These are phyloP conservation scores for Panellus pusillus DNA, from an alignment of 768 basidiomycete species.

Conservation along the genomic window DNA sequence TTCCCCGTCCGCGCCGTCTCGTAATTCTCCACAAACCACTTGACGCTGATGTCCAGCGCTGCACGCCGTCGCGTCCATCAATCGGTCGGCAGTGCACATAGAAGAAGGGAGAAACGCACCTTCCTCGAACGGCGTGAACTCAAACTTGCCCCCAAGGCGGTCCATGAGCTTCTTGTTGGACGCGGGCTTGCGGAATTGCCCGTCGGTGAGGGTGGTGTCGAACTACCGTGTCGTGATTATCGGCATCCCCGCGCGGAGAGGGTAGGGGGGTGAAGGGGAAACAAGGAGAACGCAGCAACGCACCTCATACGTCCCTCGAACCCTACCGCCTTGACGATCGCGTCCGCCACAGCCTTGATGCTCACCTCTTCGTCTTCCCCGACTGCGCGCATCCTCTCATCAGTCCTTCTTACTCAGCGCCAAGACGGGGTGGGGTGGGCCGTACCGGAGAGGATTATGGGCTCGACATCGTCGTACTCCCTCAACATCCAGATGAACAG, in stretches of 20 bases:
- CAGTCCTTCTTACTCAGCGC: background rate
- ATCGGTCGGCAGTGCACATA: too few relatives aligned
- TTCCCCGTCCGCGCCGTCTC: slow-evolving; percentile 46
- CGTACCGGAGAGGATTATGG: slow-evolving; percentile 85
- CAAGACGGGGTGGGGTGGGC: background rate
- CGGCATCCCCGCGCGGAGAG: too few relatives aligned
- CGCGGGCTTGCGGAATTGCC: slow-evolving; percentile 95
- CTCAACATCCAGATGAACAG: slow-evolving; percentile 91
- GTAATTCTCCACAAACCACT: slow-evolving; percentile 88
- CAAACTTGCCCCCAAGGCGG: slow-evolving; percentile 70
- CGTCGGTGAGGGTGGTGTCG: slow-evolving; percentile 82
- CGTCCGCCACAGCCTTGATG: slow-evolving; percentile 86
- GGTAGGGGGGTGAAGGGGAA: background rate
- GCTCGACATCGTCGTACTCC: slow-evolving; percentile 91
- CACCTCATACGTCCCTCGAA: slow-evolving; percentile 63
- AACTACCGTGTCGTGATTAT: slow-evolving; percentile 48
- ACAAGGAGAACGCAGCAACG: slow-evolving; percentile 38
- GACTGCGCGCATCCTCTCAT: slow-evolving; percentile 43
- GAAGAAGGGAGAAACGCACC: too few relatives aligned
- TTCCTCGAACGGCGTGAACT: slow-evolving; percentile 89
- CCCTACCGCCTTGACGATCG: slow-evolving; percentile 82
- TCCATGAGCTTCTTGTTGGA: slow-evolving; percentile 83
- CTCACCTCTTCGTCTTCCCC: slow-evolving; percentile 93
- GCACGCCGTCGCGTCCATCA: too few relatives aligned
- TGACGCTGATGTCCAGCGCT: slow-evolving; percentile 77